Conservation (phyloP, 2,329 filamentous ascomycete species). For the Aspergillus sp. region DNA sequence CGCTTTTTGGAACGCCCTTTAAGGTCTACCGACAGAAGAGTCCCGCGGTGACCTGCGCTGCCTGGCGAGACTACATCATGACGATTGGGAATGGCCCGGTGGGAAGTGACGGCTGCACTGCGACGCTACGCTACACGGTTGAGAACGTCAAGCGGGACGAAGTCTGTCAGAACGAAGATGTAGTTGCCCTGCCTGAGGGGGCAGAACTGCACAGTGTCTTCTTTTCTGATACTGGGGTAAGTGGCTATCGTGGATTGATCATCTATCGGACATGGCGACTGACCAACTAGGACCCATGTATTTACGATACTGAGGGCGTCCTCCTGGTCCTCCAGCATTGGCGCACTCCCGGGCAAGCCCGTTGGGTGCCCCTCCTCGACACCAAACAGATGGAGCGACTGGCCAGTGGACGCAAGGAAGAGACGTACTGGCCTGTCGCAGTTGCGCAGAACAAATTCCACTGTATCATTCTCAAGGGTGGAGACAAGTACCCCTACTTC, state of each 20-base stretch:
- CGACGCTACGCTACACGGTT: slow-evolving; percentile 82
- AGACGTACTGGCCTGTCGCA: slow-evolving; percentile 92
- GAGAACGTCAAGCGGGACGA: slow-evolving; percentile 93
- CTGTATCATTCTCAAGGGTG: slow-evolving; percentile 97
- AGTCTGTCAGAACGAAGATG: slow-evolving; percentile 91
- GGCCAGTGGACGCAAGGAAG: slow-evolving; percentile 78
- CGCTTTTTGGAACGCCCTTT: slow-evolving; percentile 84
- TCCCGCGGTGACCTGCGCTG: slow-evolving; percentile 88
- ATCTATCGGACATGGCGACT: background rate
- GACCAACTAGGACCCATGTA: slow-evolving; percentile 72
- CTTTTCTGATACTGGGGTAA: slow-evolving; percentile 85
- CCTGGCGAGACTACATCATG: slow-evolving; percentile 94
- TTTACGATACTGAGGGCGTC: slow-evolving; percentile 91
- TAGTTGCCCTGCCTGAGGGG: slow-evolving; percentile 75
- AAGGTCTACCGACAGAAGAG: slow-evolving; percentile 90
- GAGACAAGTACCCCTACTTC: slow-evolving; percentile 89
- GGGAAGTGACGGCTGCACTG: slow-evolving; percentile 66
- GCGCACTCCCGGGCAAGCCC: slow-evolving; percentile 79
- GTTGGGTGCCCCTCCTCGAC: slow-evolving; percentile 89
- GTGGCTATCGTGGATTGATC: slow-evolving; percentile 24
- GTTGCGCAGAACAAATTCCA: slow-evolving; percentile 91
- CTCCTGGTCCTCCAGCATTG: slow-evolving; percentile 86
- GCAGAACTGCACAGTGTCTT: slow-evolving; percentile 77
- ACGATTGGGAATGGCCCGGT: slow-evolving; percentile 91
- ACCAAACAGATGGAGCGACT: slow-evolving; percentile 80